A percentile compares a stretch with the other conserved stretches of the same genome.
Evolutionary conservation across 2,329 filamentous ascomycete genomes (phyloP).

Genomic region (Metarhizium rileyi): DNA sequence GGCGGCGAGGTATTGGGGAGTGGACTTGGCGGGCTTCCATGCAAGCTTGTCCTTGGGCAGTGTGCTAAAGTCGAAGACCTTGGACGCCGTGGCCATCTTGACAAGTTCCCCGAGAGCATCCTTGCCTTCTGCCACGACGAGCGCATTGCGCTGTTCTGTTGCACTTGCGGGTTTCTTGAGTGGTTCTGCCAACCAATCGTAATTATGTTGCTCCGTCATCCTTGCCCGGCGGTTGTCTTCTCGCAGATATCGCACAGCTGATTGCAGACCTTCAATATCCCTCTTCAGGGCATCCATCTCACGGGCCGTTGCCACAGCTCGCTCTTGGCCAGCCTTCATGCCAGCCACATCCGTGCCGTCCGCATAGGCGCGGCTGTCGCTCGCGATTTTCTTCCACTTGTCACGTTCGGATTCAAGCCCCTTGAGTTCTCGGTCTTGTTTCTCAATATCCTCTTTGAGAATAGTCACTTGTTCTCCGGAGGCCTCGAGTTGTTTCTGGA

Average conservation of each 20-base stretch:
- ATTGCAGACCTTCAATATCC: constrained; percentile 55
- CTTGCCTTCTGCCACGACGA: constrained; percentile 51
- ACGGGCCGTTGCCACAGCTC: constrained; percentile 58
- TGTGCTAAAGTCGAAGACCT: constrained; percentile 48
- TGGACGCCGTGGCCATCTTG: constrained; percentile 45
- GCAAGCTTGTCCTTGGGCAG: constrained; percentile 50
- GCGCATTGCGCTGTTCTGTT: constrained; percentile 37
- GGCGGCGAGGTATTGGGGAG: constrained; percentile 57
- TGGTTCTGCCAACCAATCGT: constrained; percentile 54
- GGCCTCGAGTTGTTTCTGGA: constrained; percentile 50
- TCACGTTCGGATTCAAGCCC: constrained; percentile 55
- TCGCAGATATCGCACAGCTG: constrained; percentile 56
- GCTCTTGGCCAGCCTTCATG: constrained; percentile 51
- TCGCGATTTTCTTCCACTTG: constrained; percentile 62
- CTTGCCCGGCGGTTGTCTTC: constrained; percentile 57
- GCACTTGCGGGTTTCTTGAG: constrained; percentile 37
- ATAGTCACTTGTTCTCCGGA: constrained; percentile 39
- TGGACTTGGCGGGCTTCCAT: constrained; percentile 56
- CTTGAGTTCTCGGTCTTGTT: constrained; percentile 57
- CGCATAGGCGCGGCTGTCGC: constrained; percentile 48
- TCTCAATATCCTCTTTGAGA: constrained; percentile 55
- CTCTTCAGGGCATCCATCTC: constrained; percentile 64
- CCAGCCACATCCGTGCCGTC: constrained; percentile 40
- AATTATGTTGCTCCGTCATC: constrained; percentile 41
- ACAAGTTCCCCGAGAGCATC: constrained; percentile 57